A percentile compares a stretch with the other conserved stretches of the same genome.
These are phyloP conservation scores for Stagonosporopsis rhizophila DNA, from an alignment of 2,329 filamentous ascomycete genomes.

Conservation along the genomic window DNA sequence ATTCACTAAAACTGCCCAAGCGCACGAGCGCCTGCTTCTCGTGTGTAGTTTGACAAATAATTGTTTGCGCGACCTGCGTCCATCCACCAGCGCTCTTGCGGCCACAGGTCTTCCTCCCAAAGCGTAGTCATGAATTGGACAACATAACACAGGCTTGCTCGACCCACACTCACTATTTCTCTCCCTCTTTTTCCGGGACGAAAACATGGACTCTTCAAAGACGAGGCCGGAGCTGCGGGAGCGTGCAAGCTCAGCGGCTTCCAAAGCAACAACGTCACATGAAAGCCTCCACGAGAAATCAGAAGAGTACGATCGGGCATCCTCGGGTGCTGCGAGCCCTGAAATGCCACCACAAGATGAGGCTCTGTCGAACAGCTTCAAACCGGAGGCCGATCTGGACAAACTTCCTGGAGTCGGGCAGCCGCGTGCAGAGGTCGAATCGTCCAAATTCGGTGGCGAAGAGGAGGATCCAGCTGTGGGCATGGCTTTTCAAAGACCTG, in stretches of 20 bases:
- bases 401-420: slow-evolving; percentile 36
- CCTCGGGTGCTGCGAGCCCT: slow-evolving; percentile 36
- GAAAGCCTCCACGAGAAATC: slow-evolving; percentile 37
- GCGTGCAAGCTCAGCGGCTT: slow-evolving; percentile 33
- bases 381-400: slow-evolving; percentile 42
- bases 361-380: slow-evolving; percentile 35
- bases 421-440: slow-evolving; percentile 39
- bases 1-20: slow-evolving; percentile 4
- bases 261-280: slow-evolving; percentile 33
- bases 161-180: slow-evolving; percentile 3
- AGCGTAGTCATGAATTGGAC: slow-evolving; percentile 7
- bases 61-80: neutral
- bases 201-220: slow-evolving; percentile 31
- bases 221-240: slow-evolving; percentile 32
- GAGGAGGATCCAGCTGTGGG: slow-evolving; percentile 51
- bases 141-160: slow-evolving; percentile 5
- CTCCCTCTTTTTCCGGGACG: neutral
- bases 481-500: slow-evolving; percentile 48
- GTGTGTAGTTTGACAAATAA: neutral
- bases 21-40: neutral
- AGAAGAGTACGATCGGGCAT: slow-evolving; percentile 38
- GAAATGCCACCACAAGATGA: slow-evolving; percentile 35
- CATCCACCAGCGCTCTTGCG: neutral
- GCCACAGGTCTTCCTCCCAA: neutral
- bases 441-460: slow-evolving; percentile 49